Evolutionary conservation across 495 filamentous ascomycete genomes (phyloP), one percentile per base, ranked within the genome.

Genomic region (Penicillium angulare): DNA sequence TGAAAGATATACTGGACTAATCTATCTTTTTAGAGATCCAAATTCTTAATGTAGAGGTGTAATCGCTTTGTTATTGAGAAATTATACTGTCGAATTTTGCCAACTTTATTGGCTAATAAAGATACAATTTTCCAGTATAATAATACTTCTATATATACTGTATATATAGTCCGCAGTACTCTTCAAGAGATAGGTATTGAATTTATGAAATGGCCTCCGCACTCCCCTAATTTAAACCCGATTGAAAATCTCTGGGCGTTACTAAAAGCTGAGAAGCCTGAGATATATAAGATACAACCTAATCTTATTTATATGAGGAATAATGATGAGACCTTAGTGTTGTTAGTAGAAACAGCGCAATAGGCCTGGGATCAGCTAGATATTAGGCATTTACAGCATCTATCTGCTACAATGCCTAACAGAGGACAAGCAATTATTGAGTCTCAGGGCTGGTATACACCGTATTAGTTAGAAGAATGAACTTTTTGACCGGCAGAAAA

Each of bases 191-290:
- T 56, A 26, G 12, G 29, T 1, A 50, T 64, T 46, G 36, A 47
- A 18, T 47, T 66, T 13, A 49, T 60, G 49, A 47, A 62, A 9
- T 61, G 54, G 49, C 61, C 62, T 10, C 56, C 53, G 6, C 43
- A 59, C 34, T 65, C 62, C 0, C 64, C 60, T n/a, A 54, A 64
- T 59, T 36, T 66, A 2, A 66, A 62, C 44, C 63, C 57, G 15
- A 69, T 67, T 51, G 58, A 67, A 31, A 57, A 65, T 33, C 47
- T 64, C 0, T 66, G 59, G 55, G 52, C 52, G 0, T 43, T 59
- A 9, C 43, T 68, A 6, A 64, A 64, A 18, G 40, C 38, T 3
- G 23, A 31, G 9, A 38, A 47, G 0, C 43, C 38, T 3, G 23
- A 31, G 9, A 38, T 53, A 0, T 47, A 27, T 20, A 15, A 47